Percentiles rank a stretch among this genome's conserved stretches.
Evolutionary conservation across 768 basidiomycete species (phyloP).

Genomic region (Xerocomellus chrysenteron): DNA sequence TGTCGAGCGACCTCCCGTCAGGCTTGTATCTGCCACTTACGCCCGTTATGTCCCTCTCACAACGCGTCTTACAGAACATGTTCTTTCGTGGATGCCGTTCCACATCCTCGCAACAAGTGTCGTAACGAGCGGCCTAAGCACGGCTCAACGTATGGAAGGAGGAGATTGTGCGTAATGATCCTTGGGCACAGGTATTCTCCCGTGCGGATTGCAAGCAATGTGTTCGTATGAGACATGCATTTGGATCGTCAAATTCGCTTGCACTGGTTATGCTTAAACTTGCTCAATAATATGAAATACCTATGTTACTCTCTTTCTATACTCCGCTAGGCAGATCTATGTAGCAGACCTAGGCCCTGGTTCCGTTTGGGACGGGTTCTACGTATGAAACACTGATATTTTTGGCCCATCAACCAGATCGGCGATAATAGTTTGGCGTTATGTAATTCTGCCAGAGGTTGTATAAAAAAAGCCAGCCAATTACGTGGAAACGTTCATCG

Average conservation of each 20-base stretch:
- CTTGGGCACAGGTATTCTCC: conserved; percentile 11
- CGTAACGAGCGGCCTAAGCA: conserved; percentile 73
- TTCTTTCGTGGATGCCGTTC: conserved; percentile 53
- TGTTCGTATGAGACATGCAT: conserved; percentile 16
- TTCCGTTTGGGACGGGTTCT: not conserved
- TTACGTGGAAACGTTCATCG: too few relatives aligned
- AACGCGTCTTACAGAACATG: conserved; percentile 19
- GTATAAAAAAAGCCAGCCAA: too few relatives aligned
- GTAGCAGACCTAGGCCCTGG: not conserved
- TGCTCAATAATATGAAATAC: not conserved
- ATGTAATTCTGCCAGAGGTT: not conserved
- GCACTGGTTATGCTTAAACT: not conserved
- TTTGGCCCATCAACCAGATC: not conserved
- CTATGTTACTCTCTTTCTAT: not conserved
- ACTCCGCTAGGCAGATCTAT: not conserved
- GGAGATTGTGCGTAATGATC: conserved; percentile 26
- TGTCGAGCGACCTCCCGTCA: conserved; percentile 56
- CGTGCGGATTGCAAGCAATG: conserved; percentile 7
- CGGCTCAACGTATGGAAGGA: conserved; percentile 66
- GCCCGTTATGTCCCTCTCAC: conserved; percentile 9
- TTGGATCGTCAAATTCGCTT: conserved; percentile 5
- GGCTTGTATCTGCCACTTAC: conserved; percentile 33
- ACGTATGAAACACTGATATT: not conserved
- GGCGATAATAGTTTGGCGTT: not conserved
- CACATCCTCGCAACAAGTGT: conserved; percentile 69